Base-by-base conservation (phyloP, 768 basidiomycete species). In the Naematelia encephala region DNA sequence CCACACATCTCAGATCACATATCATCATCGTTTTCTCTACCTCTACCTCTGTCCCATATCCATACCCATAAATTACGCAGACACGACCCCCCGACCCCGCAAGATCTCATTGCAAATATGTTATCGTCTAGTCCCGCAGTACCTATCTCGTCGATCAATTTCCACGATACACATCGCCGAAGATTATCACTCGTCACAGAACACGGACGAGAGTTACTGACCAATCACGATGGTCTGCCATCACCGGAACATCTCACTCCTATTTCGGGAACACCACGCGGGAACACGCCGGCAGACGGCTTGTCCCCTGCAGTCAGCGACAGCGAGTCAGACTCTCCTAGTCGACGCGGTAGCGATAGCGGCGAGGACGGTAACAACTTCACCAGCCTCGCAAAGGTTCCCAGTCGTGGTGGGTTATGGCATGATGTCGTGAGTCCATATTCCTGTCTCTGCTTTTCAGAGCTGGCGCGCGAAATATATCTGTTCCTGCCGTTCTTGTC, bases 61-160 rank as follows among this genome's bases (percentile, higher is more conserved):
- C 34, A 39, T 16, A 39, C 16, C 34, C 34, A 39, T 39, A 39
- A 8, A 39, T 39, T 16, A 16, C 34, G 34, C 34, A 39, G 8
- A 39, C 34, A 39, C 16, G 16, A 8, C 8, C 34, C 34, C 34
- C 34, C 34, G 8, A 39, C 16, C 34, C 16, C 8, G 34, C 16
- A 8, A 8, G 8, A 39, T 16, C 34, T 8, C 34, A 39, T 16
- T 16, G 34, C 34, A 8, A 39, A 39, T 39, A 77, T 77, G 75
- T 64, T 77, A 21, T 73, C 71, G 22, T 68, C 75, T 16, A 61
- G 56, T 29, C 73, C 73, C 21, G 68, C 75, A 23, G 56, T 77
- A 51, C 75, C 75, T 5, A 60, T 77, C 42, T 61, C 60, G 14
- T 66, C 63, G 4, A 71, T 77, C 59, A 52, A 68, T 21, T 72